phyloP scores from a whole-genome alignment of 2,329 filamentous ascomycete genomes.

The Claviceps arundinis region DNA sequence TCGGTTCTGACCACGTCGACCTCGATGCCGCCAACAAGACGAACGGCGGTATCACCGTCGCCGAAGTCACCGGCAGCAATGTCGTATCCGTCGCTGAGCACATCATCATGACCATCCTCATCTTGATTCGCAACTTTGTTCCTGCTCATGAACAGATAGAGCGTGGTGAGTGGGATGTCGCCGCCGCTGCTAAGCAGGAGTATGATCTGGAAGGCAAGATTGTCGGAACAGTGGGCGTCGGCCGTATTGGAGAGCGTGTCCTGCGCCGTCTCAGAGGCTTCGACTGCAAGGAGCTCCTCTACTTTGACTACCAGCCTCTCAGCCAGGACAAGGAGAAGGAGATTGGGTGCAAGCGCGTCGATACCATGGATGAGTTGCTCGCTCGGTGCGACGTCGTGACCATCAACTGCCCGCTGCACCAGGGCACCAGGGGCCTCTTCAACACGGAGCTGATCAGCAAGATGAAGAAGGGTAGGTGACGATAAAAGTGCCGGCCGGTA shows the following conservation, averaged over 20 bases:
- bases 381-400: conserved; percentile 93
- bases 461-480: conserved; percentile 79
- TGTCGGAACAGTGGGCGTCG: conserved; percentile 92
- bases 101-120: conserved; percentile 96
- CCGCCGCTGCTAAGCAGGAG: conserved; percentile 93
- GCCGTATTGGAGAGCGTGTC: conserved; percentile 96
- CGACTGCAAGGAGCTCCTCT: conserved; percentile 98
- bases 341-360: conserved; percentile 86
- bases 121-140: conserved; percentile 94
- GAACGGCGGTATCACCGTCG: conserved; percentile 93
- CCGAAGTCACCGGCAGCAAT: conserved; percentile 95
- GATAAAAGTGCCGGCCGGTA: neutral
- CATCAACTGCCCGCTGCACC: conserved; percentile 98
- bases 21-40: conserved; percentile 94
- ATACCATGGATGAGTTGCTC: conserved; percentile 84
- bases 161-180: conserved; percentile 87
- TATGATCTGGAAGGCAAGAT: conserved; percentile 96
- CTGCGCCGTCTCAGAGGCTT: conserved; percentile 92
- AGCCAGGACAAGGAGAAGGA: conserved; percentile 76
- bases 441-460: conserved; percentile 97
- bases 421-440: conserved; percentile 92
- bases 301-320: conserved; percentile 98
- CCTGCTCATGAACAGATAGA: conserved; percentile 91
- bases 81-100: conserved; percentile 98
- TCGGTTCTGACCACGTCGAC: conserved; percentile 97